Conservation (phyloP, 2,329 filamentous ascomycete species). For the Biscogniauxia marginata region DNA sequence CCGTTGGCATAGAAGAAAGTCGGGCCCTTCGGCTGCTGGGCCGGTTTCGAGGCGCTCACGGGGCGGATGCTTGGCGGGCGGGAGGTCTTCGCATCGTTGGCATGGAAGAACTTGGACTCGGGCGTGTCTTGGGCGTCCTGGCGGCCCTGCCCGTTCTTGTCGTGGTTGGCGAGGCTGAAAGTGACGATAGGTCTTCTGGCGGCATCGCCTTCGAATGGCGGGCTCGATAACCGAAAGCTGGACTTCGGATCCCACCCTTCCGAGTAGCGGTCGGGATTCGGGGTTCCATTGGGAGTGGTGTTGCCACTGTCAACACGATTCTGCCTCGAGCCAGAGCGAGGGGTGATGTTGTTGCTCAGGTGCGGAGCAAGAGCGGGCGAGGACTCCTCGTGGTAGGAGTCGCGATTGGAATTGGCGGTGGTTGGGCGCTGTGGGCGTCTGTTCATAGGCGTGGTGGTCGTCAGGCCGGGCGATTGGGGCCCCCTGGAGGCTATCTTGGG, state of each 20-base stretch:
- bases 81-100: conserved; percentile 66
- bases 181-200: conserved; percentile 35
- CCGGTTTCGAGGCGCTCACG: conserved; percentile 22
- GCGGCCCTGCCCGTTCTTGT: conserved; percentile 28
- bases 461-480: conserved; percentile 28
- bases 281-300: conserved; percentile 64
- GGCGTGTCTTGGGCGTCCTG: conserved; percentile 27
- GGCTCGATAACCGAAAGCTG: conserved; percentile 35
- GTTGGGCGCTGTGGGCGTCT: conserved; percentile 30
- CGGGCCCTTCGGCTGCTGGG: conserved; percentile 37
- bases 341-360: conserved; percentile 70
- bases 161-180: conserved; percentile 40
- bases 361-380: conserved; percentile 54
- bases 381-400: conserved; percentile 48
- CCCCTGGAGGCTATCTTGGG: conserved; percentile 53
- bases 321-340: conserved; percentile 72
- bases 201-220: conserved; percentile 31
- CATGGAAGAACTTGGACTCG: conserved; percentile 86
- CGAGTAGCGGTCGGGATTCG: conserved; percentile 42
- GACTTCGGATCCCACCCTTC: conserved; percentile 45
- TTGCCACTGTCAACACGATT: conserved; percentile 67
- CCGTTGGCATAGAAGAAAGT: conserved; percentile 61
- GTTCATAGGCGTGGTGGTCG: conserved; percentile 43
- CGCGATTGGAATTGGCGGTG: conserved; percentile 32
- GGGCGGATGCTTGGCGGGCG: conserved; percentile 28